phyloP scores from a whole-genome alignment of 768 basidiomycete genomes.

The Neoboletus subvelutipes region DNA sequence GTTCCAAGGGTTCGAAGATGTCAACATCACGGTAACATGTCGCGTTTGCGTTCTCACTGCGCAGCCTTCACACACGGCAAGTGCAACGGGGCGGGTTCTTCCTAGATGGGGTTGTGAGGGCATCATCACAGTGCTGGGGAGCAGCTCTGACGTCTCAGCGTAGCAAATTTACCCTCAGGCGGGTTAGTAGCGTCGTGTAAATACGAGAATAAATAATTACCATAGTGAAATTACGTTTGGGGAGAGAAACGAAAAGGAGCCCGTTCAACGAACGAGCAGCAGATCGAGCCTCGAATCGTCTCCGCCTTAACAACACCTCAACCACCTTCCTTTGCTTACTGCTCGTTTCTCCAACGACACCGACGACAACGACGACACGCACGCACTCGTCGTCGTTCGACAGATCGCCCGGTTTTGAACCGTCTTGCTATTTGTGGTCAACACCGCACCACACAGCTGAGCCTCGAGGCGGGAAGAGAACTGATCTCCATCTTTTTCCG shows the following conservation, averaged over 20 bases:
- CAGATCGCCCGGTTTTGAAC: constrained; percentile 15
- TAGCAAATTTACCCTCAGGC: constrained; percentile 1
- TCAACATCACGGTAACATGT: neutral
- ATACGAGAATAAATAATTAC: neutral
- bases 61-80: constrained; percentile 13
- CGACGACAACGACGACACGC: constrained; percentile 4
- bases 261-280: neutral
- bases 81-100: neutral
- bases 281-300: constrained; percentile 2
- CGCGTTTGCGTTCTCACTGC: constrained; percentile 2
- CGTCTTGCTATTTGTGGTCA: constrained; percentile 23
- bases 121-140: neutral
- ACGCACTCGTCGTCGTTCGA: neutral
- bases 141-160: constrained; percentile 13
- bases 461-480: constrained; percentile 32
- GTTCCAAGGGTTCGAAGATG: neutral
- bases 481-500: constrained; percentile 31
- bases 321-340: constrained; percentile 18
- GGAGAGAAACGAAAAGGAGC: neutral
- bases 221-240: constrained; percentile 14
- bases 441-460: constrained; percentile 16
- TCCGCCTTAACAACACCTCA: constrained; percentile 26
- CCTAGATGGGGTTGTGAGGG: neutral
- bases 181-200: neutral
- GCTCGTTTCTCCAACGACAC: constrained; percentile 2